phyloP scores from a whole-genome alignment of 2,329 filamentous ascomycete genomes.

The Monilinia aucupariae region DNA sequence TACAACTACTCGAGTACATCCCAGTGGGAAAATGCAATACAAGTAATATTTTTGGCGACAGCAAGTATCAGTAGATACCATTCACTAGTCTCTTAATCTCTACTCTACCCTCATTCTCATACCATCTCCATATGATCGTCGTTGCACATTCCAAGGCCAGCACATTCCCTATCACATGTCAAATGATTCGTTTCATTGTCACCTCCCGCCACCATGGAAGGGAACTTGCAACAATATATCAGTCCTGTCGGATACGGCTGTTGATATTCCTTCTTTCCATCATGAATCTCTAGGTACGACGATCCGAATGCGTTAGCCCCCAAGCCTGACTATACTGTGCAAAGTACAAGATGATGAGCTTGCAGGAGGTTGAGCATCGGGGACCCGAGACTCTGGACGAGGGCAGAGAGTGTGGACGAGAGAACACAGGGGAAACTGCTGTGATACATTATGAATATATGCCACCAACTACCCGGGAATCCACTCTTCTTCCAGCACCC shows the following conservation, averaged over 20 bases:
- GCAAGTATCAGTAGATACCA: not conserved
- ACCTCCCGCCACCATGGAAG: not conserved
- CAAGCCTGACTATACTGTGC: too few species aligned
- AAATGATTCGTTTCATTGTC: not conserved
- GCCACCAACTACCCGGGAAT: constrained; percentile 19
- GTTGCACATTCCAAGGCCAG: not conserved
- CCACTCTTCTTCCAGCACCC: constrained; percentile 52
- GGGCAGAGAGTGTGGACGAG: not conserved
- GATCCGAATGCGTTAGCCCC: not conserved
- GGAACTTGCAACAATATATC: not conserved
- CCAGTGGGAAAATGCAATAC: too few species aligned
- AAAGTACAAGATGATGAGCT: not conserved
- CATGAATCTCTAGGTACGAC: not conserved
- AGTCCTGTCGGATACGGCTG: not conserved
- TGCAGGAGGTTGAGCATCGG: not conserved
- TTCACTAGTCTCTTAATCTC: not conserved
- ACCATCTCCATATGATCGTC: not conserved
- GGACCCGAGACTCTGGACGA: too few species aligned
- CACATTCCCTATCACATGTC: constrained; percentile 7
- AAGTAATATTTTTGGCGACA: not conserved
- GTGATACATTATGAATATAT: not conserved
- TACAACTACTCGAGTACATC: too few species aligned
- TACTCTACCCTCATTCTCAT: not conserved
- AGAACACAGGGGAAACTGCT: not conserved
- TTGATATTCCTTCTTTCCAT: not conserved